Percentiles rank a stretch among this genome's conserved stretches.
Conservation (phyloP, 805 yeast genomes). For the Starmera amethionina region DNA sequence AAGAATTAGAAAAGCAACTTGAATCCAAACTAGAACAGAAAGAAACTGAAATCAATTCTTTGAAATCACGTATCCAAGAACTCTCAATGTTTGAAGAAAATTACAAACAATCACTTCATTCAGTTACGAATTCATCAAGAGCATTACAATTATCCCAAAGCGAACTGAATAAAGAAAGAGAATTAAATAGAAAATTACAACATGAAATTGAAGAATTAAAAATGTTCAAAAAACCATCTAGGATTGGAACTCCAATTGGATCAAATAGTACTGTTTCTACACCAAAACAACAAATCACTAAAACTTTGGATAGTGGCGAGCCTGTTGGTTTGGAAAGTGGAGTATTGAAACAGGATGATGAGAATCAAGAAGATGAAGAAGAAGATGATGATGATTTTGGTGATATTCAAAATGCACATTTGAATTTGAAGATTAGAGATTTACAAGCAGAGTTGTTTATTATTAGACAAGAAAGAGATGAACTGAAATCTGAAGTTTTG, state of each 20-base stretch:
- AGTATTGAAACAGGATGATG: not conserved
- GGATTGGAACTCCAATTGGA: slow-evolving; percentile 15
- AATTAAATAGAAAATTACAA: slow-evolving; percentile 41
- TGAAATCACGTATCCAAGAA: slow-evolving; percentile 22
- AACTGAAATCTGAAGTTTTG: slow-evolving; percentile 52
- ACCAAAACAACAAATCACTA: too few relatives aligned
- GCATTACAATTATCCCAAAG: slow-evolving; percentile 68
- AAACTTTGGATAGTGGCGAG: too few relatives aligned
- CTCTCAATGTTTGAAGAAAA: slow-evolving; percentile 45
- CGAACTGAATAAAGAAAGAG: slow-evolving; percentile 56
- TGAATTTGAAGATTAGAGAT: slow-evolving; percentile 68
- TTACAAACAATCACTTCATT: slow-evolving; percentile 61
- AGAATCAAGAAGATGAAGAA: slow-evolving; percentile 14
- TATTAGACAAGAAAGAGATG: slow-evolving; percentile 76
- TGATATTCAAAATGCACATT: slow-evolving; percentile 40
- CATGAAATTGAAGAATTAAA: slow-evolving; percentile 64
- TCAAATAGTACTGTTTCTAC: slow-evolving; percentile 9
- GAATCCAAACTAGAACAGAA: slow-evolving; percentile 14
- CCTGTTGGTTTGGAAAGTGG: too few relatives aligned
- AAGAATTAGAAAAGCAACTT: slow-evolving; percentile 26
- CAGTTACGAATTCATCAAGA: slow-evolving; percentile 63
- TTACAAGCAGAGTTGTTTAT: slow-evolving; percentile 77
- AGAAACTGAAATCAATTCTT: slow-evolving; percentile 3
- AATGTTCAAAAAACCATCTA: slow-evolving; percentile 31
- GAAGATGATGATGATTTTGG: slow-evolving; percentile 23